phyloP scores from a whole-genome alignment of 2,329 filamentous ascomycete species.

The Trichoderma sp. region DNA sequence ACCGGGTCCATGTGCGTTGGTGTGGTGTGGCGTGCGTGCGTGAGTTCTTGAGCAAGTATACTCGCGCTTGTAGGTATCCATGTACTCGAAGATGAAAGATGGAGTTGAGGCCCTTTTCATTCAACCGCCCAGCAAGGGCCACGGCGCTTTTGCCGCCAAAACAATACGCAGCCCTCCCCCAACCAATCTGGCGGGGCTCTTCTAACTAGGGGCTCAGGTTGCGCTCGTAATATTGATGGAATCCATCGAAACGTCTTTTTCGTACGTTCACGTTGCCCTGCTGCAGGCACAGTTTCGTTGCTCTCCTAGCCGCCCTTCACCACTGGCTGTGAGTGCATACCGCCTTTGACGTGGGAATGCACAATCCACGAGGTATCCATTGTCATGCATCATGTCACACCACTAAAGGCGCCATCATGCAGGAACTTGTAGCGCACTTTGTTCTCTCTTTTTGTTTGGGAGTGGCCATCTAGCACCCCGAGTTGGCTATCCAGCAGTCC shows the following conservation, averaged over 20 bases:
- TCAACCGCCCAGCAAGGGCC: not conserved
- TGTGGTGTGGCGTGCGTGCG: no score
- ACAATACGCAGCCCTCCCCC: not conserved
- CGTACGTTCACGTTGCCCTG: not conserved
- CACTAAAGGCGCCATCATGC: not conserved
- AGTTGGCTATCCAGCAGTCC: no score
- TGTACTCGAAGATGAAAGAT: not conserved
- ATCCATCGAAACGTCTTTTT: not conserved
- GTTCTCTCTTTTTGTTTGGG: not conserved
- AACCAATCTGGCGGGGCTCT: not conserved
- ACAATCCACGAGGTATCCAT: not conserved
- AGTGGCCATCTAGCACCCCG: no score
- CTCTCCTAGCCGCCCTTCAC: not conserved
- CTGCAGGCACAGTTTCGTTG: not conserved
- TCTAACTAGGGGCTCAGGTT: not conserved
- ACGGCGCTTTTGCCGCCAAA: not conserved
- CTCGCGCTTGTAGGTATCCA: not conserved
- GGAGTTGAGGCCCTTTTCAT: not conserved
- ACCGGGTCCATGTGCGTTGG: not conserved
- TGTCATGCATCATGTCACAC: slow-evolving; percentile 1
- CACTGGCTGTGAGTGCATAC: not conserved
- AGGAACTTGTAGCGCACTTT: slow-evolving; percentile 13
- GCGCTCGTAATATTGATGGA: not conserved
- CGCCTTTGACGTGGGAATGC: not conserved
- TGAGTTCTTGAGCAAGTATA: not conserved